These are phyloP conservation scores for Alternaria consortialis DNA, from an alignment of 2,329 filamentous ascomycete species.

Conservation along the genomic window DNA sequence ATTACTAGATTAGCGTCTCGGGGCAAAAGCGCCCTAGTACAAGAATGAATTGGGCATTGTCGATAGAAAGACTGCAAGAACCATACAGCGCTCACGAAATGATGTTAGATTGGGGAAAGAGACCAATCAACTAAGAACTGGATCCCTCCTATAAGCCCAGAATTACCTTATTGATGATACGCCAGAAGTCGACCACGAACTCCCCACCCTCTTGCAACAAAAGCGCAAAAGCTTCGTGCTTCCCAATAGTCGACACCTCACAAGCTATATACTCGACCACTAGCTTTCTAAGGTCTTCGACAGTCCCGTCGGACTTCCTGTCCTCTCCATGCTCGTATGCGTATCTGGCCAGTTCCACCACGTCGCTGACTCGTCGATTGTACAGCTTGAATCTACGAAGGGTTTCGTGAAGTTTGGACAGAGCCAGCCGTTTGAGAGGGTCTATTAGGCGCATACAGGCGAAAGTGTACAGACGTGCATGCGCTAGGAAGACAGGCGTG, in stretches of 20 bases:
- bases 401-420: conserved; percentile 42
- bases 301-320: conserved; percentile 13
- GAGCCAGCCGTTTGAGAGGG: conserved; percentile 31
- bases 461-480: conserved; percentile 43
- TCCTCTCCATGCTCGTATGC: conserved; percentile 28
- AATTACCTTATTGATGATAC: not conserved
- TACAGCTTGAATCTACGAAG: conserved; percentile 36
- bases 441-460: conserved; percentile 33
- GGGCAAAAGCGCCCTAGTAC: not conserved
- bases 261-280: conserved; percentile 36
- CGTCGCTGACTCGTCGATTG: conserved; percentile 28
- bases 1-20: too few species aligned
- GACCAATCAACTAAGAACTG: not conserved
- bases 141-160: not conserved
- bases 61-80: not conserved
- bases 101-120: not conserved
- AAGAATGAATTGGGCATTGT: not conserved
- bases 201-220: conserved; percentile 39
- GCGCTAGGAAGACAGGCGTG: conserved; percentile 36
- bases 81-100: not conserved
- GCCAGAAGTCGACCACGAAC: conserved; percentile 33
- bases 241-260: conserved; percentile 28
- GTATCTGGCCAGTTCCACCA: conserved; percentile 37
- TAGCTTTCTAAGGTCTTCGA: conserved; percentile 35
- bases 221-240: conserved; percentile 24